Evolutionary conservation across 257 asterid species (phyloP).

Genomic region (Mentha longifolia): DNA sequence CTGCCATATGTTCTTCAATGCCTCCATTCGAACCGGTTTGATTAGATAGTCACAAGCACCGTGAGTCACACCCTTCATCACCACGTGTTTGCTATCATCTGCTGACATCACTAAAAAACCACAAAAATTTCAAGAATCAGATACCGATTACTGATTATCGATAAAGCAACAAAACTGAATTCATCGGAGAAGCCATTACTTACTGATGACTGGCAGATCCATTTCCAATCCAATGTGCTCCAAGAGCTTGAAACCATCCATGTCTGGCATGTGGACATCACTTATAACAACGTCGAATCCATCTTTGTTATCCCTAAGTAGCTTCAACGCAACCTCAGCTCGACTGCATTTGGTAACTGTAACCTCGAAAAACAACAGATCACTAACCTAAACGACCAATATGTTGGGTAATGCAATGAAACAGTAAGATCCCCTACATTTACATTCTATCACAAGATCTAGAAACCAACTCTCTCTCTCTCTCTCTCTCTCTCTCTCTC

Average conservation of each 20-base stretch:
- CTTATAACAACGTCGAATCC: slow-evolving; percentile 58
- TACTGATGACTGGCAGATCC: slow-evolving; percentile 66
- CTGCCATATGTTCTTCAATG: slow-evolving; percentile 92
- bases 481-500: no score
- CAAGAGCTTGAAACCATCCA: slow-evolving; percentile 64
- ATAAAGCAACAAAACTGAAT: neutral
- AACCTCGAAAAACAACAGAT: slow-evolving; percentile 25
- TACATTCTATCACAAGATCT: slow-evolving; percentile 36
- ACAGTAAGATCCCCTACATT: slow-evolving; percentile 16
- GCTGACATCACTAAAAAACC: slow-evolving; percentile 90
- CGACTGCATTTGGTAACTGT: slow-evolving; percentile 76
- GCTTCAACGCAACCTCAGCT: slow-evolving; percentile 73
- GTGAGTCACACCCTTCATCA: slow-evolving; percentile 90
- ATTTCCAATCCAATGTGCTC: slow-evolving; percentile 50
- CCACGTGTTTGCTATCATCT: slow-evolving; percentile 79
- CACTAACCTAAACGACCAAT: slow-evolving; percentile 14
- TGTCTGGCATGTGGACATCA: slow-evolving; percentile 57
- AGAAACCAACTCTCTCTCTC: slow-evolving; percentile 29
- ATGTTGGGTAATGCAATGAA: slow-evolving; percentile 24
- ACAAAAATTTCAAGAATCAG: slow-evolving; percentile 18
- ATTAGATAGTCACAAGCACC: slow-evolving; percentile 95
- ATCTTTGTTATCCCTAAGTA: slow-evolving; percentile 54
- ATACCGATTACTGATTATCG: neutral
- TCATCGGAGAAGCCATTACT: slow-evolving; percentile 32
- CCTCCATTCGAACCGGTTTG: slow-evolving; percentile 92